Conservation (phyloP, 106 monocot genomes). For the Dendrobium nobile region DNA sequence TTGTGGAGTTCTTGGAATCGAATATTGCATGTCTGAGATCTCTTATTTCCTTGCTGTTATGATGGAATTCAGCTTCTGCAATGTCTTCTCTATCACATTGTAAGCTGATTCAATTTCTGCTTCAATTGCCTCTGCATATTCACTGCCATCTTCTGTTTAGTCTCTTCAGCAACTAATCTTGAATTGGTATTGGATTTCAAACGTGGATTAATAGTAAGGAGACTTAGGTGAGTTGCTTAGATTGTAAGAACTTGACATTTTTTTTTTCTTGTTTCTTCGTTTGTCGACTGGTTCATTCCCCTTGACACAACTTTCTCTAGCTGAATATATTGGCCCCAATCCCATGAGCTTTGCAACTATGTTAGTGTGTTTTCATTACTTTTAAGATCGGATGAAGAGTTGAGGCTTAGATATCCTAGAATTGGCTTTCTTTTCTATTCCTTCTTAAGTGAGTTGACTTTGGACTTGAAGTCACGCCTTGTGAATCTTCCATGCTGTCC, state of each 20-base stretch:
- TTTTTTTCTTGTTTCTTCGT: constrained; percentile 4
- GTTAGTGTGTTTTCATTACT: constrained; percentile 26
- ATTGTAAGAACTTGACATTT: constrained; percentile 8
- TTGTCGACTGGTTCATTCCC: too few species aligned
- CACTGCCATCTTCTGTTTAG: constrained; percentile 12
- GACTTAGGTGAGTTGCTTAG: constrained; percentile 11
- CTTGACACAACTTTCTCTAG: neutral
- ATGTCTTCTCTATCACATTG: constrained; percentile 47
- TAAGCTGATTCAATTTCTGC: constrained; percentile 45
- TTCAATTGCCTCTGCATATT: constrained; percentile 14
- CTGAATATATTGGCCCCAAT: constrained; percentile 39
- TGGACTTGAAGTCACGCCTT: constrained; percentile 19
- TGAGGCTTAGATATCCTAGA: constrained; percentile 9
- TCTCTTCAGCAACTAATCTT: constrained; percentile 29
- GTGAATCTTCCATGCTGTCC: constrained; percentile 55
- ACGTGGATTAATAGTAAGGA: constrained; percentile 8
- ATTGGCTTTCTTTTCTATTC: constrained; percentile 13
- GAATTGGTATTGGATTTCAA: constrained; percentile 27
- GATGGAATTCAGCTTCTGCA: constrained; percentile 52
- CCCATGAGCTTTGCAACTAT: constrained; percentile 95
- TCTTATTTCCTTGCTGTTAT: constrained; percentile 61
- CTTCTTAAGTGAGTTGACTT: constrained; percentile 16
- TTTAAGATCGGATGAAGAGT: constrained; percentile 21
- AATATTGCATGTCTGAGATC: neutral
- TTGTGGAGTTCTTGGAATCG: too few species aligned